Conservation (phyloP, 139 green algal genomes). For the Zygnema circumcarinatum region DNA sequence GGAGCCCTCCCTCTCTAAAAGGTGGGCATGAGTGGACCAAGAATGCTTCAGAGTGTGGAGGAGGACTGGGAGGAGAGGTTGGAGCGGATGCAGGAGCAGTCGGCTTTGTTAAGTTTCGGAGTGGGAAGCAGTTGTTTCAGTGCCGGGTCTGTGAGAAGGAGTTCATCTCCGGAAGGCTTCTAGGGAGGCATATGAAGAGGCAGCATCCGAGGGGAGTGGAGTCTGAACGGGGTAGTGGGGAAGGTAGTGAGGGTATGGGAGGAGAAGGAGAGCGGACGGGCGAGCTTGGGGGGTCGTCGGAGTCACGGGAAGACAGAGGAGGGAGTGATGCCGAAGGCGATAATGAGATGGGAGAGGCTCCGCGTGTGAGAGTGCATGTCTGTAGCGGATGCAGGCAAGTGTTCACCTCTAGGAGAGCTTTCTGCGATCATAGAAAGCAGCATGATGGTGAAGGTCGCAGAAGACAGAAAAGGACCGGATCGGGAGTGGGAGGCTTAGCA, state of each 20-base stretch:
- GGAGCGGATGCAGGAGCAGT: neutral
- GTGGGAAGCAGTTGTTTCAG: neutral
- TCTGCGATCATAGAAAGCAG: neutral
- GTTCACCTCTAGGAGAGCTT: neutral
- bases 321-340: neutral
- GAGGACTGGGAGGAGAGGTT: neutral
- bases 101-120: neutral
- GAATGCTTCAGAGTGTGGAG: neutral
- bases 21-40: neutral
- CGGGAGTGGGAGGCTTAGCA: neutral
- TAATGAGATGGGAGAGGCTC: neutral
- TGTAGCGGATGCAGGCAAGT: neutral
- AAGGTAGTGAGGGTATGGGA: neutral
- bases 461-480: neutral
- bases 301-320: neutral
- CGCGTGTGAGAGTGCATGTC: neutral
- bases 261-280: neutral
- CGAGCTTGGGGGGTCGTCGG: neutral
- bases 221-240: neutral
- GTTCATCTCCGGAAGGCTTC: neutral
- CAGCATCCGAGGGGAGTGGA: neutral
- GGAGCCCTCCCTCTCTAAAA: neutral
- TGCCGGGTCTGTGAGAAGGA: constrained; percentile 1
- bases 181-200: constrained; percentile 15
- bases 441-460: neutral